Evolutionary conservation across 805 yeast genomes (phyloP), one percentile per base, ranked within the genome.

Genomic region (Wickerhamiella cacticola): DNA sequence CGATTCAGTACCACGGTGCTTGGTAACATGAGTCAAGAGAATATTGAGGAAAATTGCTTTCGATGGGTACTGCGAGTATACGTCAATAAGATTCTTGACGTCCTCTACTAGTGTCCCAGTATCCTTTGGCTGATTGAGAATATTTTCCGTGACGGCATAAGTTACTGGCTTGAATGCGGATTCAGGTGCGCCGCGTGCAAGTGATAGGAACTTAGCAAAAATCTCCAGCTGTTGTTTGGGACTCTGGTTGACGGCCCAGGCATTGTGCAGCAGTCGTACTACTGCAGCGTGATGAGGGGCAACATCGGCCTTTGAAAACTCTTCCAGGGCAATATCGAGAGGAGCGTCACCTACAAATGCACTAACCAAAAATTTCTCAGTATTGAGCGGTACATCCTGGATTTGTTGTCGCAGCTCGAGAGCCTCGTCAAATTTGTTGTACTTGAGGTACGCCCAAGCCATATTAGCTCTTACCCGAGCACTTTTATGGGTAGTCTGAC

Each of bases 281-380:
- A 55, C 49, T 1, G 57, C 45, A 5, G 55, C 41, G 6, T 38
- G 53, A 44, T 55, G 57, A 12, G 59, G 61, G 1, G 45, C 38
- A 15, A 34, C 50, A 10, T 25, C 28, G 23, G 50, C 26, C 7
- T 28, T 19, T 5, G 22, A 10, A 40, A 54, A 57, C 18, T 31
- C 26, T 10, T 22, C 15, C 10, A 34, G 40, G 3, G 57, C 61
- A 10, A 48, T 5, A 1, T 39, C 53, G 4, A 44, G 38, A 4
- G 61, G 58, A 1, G 57, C 59, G 15, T 57, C 59, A 25, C 59
- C 61, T n/a, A 57, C 38, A 33, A 57, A 55, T 2, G 51, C 57
- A 16, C 55, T 54, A 3, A 45, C 28, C 9, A 56, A 23, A 23
- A 45, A 52, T 28, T 16, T 16, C 24, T 21, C 23, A 12, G 21